Base-by-base conservation (phyloP, 2,329 filamentous ascomycete species). In the Sphaceloma murrayae region DNA sequence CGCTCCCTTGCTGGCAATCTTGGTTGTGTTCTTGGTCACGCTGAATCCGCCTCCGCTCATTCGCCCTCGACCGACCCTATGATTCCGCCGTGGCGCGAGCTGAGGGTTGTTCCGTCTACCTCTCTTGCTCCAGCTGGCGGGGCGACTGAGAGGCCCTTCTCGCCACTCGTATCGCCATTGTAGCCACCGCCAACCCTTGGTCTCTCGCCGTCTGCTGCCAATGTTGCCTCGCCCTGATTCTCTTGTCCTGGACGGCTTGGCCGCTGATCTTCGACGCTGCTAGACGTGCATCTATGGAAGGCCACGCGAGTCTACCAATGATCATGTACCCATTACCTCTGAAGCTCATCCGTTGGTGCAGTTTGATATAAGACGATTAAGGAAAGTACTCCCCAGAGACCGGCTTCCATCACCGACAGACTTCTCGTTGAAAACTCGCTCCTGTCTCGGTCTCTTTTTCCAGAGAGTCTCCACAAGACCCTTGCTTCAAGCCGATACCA, bases 321-420 rank as follows among this genome's bases (percentile, higher is more conserved):
- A 29, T 29, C 21, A 4, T 30, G 36, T 26, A 40, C 30, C 8
- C 24, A 19, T 17, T 29, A 27, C 14, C 14, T 29, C 19, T 13
- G n/a, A 5, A 13, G n/a, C 24, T 26, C 14, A 27, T 40, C 14
- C 14, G 24, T 24, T 40, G 10, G 13, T 10, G 19, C 10, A 24
- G 22, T 17, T 17, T 40, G 36, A 40, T 40, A 40, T 40, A 40
- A 40, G 30, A 26, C 13, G n/a, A 4, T 30, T 26, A 40, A 40
- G 36, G 36, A 16, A 40, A 40, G 36, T n/a, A n/a, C n/a, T n/a
- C n/a, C n/a, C n/a, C n/a, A n/a, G n/a, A n/a, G n/a, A n/a, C n/a
- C n/a, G n/a, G n/a, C n/a, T 40, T 9, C 36, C 36, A 26, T 40
- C 6, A 9, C 13, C 11, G 13, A 34, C 31, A 18, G 16, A 18